phyloP scores from a whole-genome alignment of 2,329 filamentous ascomycete species.

The Hypoxylon sp. region DNA sequence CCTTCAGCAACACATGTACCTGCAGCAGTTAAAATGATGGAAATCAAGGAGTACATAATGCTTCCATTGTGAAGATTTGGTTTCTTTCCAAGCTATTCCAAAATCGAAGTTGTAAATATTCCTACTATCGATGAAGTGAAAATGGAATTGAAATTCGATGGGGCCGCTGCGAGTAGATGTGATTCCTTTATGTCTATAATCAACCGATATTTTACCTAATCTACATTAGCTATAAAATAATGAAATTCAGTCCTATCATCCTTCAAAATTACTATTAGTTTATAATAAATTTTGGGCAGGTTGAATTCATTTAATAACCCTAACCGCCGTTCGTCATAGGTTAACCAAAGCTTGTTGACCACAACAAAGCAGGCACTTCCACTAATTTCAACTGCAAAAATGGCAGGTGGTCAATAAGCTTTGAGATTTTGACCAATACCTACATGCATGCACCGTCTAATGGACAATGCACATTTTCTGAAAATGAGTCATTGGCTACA shows the following conservation, averaged over 20 bases:
- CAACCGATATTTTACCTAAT: not conserved
- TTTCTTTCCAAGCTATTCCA: not conserved
- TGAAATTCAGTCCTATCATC: no score
- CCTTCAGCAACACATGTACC: not conserved
- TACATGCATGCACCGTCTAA: not conserved
- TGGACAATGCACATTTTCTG: not conserved
- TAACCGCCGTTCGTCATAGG: no score
- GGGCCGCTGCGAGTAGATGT: not conserved
- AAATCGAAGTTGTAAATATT: not conserved
- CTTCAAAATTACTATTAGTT: no score
- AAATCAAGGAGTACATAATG: not conserved
- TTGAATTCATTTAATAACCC: no score
- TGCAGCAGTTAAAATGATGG: not conserved
- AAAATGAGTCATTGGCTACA: not conserved
- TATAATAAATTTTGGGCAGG: no score
- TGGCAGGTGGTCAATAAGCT: no score
- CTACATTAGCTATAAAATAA: not conserved
- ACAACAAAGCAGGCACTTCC: no score
- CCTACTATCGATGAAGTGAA: not conserved
- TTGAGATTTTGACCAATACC: not conserved
- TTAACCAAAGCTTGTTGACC: no score
- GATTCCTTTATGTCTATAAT: not conserved
- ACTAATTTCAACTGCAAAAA: no score
- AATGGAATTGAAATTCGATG: not conserved
- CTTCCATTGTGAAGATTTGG: not conserved